Conservation (phyloP, 2,329 filamentous ascomycete genomes). For the Aspergillus terreus region DNA sequence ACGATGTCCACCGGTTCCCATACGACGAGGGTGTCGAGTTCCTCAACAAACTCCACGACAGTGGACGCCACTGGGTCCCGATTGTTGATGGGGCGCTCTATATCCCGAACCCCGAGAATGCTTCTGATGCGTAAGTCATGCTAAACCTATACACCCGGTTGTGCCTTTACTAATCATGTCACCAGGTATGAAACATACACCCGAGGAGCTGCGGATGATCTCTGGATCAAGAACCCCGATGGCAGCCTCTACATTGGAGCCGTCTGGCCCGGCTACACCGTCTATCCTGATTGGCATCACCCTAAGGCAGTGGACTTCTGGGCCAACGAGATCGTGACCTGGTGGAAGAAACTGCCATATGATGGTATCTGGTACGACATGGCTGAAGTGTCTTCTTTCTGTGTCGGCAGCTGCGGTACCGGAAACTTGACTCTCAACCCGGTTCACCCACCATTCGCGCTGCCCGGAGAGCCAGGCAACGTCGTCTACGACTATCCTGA, state of each 20-base stretch:
- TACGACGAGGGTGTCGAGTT: slow-evolving; percentile 50
- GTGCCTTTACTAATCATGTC: too few relatives aligned
- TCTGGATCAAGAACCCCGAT: not conserved
- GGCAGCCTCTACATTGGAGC: slow-evolving; percentile 50
- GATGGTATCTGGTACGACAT: slow-evolving; percentile 69
- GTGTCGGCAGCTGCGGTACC: not conserved
- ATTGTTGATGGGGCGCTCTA: slow-evolving; percentile 32
- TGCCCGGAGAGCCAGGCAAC: not conserved
- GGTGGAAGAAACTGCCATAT: slow-evolving; percentile 48
- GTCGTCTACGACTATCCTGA: slow-evolving; percentile 58
- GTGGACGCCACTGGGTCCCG: slow-evolving; percentile 57
- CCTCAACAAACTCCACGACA: slow-evolving; percentile 50
- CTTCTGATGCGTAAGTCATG: too few relatives aligned
- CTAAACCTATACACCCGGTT: too few relatives aligned
- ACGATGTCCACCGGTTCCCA: slow-evolving; percentile 52
- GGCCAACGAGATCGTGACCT: slow-evolving; percentile 62
- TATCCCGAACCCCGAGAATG: too few relatives aligned
- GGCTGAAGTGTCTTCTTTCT: slow-evolving; percentile 54
- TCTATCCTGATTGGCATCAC: slow-evolving; percentile 76
- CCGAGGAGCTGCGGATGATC: not conserved
- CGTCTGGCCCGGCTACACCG: slow-evolving; percentile 72
- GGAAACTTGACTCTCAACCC: too few relatives aligned
- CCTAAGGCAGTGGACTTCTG: slow-evolving; percentile 63
- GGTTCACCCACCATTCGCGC: too few relatives aligned
- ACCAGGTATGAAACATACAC: slow-evolving; percentile 29